Evolutionary conservation across 306 rosid species (phyloP), one percentile per base, ranked within the genome.

Genomic region (Coriaria nepalensis): DNA sequence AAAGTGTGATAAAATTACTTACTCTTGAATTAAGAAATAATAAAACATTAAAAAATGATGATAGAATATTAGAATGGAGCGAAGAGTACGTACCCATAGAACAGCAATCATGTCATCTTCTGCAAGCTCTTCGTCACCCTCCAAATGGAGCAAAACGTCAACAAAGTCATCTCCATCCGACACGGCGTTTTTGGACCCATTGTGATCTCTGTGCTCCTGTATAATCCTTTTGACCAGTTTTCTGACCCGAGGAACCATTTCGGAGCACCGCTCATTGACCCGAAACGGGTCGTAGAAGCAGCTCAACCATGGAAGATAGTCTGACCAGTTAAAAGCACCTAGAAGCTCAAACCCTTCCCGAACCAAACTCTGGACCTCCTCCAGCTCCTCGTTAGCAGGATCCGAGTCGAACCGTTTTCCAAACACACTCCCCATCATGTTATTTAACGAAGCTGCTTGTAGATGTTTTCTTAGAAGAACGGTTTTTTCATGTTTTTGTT

Each of bases 81-180:
- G 29, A 20, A 20, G 29, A 20, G 29, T 20, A 20, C 29, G 29
- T 57, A 78, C 85, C 85, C 85, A 78, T 7, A 78, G 46, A 2
- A 78, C 80, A 40, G 85, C 85, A 11, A 73, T 52, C 72, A 73
- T 73, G 44, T 77, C 84, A 53, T 69, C 50, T 4, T 77, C 80
- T 2, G 36, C 2, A 7, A 78, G 78, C 54, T 67, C 70, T 12
- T 73, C 85, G 0, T 67, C 61, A 6, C 75, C 80, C 10, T 70
- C 73, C 40, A 78, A 47, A 45, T 68, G 47, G 6, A 78, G 78
- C 60, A 78, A 11, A 13, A 78, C 85, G 37, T 73, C 71, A 7
- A 78, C 78, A n/a, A 78, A 78, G 52, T 78, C 85, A 0, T 47
- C 66, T 20, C 57, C 51, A 41, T 78, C 81, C 5, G 62, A 38